Percentiles rank a stretch among this genome's conserved stretches.
phyloP scores from a whole-genome alignment of 2,329 filamentous ascomycete species.

The Scytalidium sp. region DNA sequence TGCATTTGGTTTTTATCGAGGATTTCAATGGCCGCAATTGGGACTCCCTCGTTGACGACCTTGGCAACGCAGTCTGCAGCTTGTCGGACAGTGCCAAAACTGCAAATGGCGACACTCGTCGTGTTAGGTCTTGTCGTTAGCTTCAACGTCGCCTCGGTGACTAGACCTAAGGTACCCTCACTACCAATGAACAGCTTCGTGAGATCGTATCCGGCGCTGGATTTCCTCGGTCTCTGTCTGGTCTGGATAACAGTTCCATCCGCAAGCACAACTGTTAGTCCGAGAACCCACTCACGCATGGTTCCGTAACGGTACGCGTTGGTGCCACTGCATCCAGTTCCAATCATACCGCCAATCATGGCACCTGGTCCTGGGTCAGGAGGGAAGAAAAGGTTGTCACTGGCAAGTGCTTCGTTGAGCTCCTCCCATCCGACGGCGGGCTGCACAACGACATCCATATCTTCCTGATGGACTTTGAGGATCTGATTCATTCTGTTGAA shows the following conservation, averaged over 20 bases:
- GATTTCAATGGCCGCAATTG: conserved; percentile 52
- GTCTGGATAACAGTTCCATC: conserved; percentile 80
- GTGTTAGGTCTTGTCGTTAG: conserved; percentile 72
- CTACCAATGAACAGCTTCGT: conserved; percentile 77
- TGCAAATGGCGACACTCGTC: conserved; percentile 72
- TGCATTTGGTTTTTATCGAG: conserved; percentile 86
- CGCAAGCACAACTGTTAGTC: conserved; percentile 75
- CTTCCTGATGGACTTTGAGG: conserved; percentile 73
- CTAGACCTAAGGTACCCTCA: conserved; percentile 75
- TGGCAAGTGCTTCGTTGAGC: conserved; percentile 67
- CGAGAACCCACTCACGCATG: conserved; percentile 86
- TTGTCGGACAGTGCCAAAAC: conserved; percentile 71
- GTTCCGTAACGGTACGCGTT: conserved; percentile 80
- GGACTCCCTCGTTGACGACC: conserved; percentile 58
- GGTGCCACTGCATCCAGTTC: conserved; percentile 73
- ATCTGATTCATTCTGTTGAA: conserved; percentile 84
- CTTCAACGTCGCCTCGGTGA: conserved; percentile 83
- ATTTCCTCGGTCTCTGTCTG: conserved; percentile 69
- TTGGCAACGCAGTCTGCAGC: conserved; percentile 70
- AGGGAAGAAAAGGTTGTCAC: conserved; percentile 80
- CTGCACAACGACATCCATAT: conserved; percentile 91
- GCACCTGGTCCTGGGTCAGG: conserved; percentile 71
- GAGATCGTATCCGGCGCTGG: conserved; percentile 78
- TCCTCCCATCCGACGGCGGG: conserved; percentile 81
- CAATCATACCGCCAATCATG: conserved; percentile 79